Evolutionary conservation across 306 rosid species (phyloP), one percentile per base, ranked within the genome.

Genomic region (Lablab purpureus): DNA sequence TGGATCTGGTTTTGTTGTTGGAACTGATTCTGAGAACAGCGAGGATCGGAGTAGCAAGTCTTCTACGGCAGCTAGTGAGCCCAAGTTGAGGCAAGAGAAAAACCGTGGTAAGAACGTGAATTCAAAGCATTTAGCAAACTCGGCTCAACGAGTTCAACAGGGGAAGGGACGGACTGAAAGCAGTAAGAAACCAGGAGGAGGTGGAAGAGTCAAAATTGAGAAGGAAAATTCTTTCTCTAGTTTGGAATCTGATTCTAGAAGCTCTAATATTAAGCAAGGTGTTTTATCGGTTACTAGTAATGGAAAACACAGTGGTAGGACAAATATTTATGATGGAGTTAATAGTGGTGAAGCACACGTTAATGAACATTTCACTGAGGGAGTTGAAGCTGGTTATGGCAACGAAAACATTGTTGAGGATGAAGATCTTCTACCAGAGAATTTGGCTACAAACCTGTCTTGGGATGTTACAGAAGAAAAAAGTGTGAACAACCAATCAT

Each of bases 211-310:
- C 64, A 84, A 80, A 75, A 60, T 84, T 49, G 90, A 87, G 89
- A 87, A 74, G 87, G 93, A 95, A 74, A 91, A 90, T 83, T 95
- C 98, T 74, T 75, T 81, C 76, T 88, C 97, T 47, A 92, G 97
- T 84, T 1, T 91, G 80, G 98, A 96, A 60, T 96, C 98, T 70
- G 98, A 96, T 85, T 95, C 99, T n/a, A 88, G 92, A 80, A 94
- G 96, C 88, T 91, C 96, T 75, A 83, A 83, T 81, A 76, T 87
- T 84, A 71, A 79, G 89, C 97, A 84, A 75, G 84, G 83, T 76
- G 52, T 64, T n/a, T 80, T 52, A 83, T 45, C 78, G 13, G 86
- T 81, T 52, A 75, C 75, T 78, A 81, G 93, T 78, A 91, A 92
- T 19, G 91, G 96, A 66, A 89, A 87, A 67, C 93, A 90, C 52